These are phyloP conservation scores for Phaeosphaeriaceae sp. DNA, from an alignment of 2,329 filamentous ascomycete species.

Conservation along the genomic window DNA sequence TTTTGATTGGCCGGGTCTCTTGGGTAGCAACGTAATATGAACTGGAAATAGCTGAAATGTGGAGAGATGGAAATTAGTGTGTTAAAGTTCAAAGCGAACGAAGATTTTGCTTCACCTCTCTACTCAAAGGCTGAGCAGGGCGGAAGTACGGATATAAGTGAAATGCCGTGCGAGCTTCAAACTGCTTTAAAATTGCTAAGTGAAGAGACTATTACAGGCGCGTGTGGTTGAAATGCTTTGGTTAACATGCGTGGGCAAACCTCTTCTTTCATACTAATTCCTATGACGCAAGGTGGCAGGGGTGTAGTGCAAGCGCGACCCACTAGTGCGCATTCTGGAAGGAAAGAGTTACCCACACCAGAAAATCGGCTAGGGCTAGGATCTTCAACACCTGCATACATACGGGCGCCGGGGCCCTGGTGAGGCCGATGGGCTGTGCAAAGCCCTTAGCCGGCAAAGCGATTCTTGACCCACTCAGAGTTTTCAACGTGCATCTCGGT, in stretches of 20 bases:
- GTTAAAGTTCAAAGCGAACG: too few species aligned
- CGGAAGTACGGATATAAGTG: slow-evolving; percentile 36
- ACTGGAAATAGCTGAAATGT: too few species aligned
- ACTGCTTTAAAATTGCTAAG: slow-evolving; percentile 47
- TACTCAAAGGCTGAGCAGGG: too few species aligned
- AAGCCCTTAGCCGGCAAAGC: slow-evolving; percentile 11
- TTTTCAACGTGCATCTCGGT: slow-evolving; percentile 30
- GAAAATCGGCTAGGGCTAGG: slow-evolving; percentile 1
- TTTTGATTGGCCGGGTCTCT: too few species aligned
- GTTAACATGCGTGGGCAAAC: slow-evolving; percentile 27
- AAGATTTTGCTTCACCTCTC: too few species aligned
- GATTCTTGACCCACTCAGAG: slow-evolving; percentile 14
- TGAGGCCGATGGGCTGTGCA: slow-evolving; percentile 27
- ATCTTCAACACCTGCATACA: slow-evolving; percentile 26
- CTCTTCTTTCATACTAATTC: slow-evolving; percentile 32
- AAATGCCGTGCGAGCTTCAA: slow-evolving; percentile 16
- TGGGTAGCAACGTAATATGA: too few species aligned
- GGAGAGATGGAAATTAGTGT: too few species aligned
- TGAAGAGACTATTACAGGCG: neutral
- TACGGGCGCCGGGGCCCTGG: slow-evolving; percentile 19
- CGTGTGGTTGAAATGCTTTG: slow-evolving; percentile 26
- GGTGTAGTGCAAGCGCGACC: slow-evolving; percentile 18
- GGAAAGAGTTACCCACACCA: slow-evolving; percentile 1
- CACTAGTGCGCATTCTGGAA: slow-evolving; percentile 22
- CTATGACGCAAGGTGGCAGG: slow-evolving; percentile 29